Base-by-base conservation (phyloP, 768 basidiomycete genomes). In the Pleurotus cornucopiae region DNA sequence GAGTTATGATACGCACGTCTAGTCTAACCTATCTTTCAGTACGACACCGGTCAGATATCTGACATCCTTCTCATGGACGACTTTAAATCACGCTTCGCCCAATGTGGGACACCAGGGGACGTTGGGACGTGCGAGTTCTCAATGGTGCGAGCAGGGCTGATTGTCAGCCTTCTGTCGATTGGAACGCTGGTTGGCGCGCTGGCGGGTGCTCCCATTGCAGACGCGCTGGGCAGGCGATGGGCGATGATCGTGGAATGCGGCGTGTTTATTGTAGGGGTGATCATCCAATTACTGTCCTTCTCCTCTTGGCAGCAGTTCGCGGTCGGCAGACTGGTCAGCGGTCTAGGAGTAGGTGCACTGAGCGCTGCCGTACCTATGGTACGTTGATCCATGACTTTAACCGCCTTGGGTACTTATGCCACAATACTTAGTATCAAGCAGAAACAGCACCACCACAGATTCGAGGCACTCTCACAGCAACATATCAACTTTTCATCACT, bases 11-110 rank as follows among this genome's bases (percentile, higher is more conserved):
- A 11, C 7, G 30, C 11, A 34, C 30, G 2, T 9, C 30, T 9
- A 9, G 9, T 9, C 2, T 34, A 34, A 34, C 4, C 30, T 3
- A 49, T 38, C 56, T 51, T 54, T 18, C 51, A 76, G 72, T 86
- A 87, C 60, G 85, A 88, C 66, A 89, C 86, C 11, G 88, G 88
- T 21, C 88, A 90, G 67, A 90, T 91, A 59, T 84, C 84, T 51
- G 86, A 87, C 65, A 86, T 91, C 61, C 71, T 88, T 23, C 71
- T 88, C 67, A 88, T 90, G 86, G 65, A 77, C 9, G 84, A 88
- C 68, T 89, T 89, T 67, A 70, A 78, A 37, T 69, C 74, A 7
- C 82, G 88, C 12, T 89, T 91, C 63, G 86, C 77, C 1, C 68
- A 70, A 13, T 85, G 84, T 63, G 55, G 66, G 0, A 72, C 68